phyloP scores from a whole-genome alignment of 257 asterid species.

The Ballota nigra region DNA sequence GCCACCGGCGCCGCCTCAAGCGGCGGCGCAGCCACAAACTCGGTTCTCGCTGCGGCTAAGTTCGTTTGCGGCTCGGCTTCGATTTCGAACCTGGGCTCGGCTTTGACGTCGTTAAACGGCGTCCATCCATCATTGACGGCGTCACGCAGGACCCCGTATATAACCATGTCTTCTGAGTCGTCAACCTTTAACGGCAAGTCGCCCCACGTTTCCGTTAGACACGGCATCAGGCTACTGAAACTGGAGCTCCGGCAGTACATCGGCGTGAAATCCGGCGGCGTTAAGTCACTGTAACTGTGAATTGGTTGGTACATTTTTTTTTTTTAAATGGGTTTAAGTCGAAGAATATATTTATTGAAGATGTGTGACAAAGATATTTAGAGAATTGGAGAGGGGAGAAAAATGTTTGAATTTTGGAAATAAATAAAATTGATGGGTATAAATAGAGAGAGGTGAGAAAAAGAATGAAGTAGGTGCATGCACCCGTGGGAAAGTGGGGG shows the following conservation, averaged over 20 bases:
- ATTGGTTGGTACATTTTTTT: constrained; percentile 37
- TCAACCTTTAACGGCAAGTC: constrained; percentile 82
- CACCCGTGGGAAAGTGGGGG: constrained; percentile 33
- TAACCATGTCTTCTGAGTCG: constrained; percentile 85
- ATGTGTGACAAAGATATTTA: background rate
- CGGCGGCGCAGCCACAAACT: constrained; percentile 23
- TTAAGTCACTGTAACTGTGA: constrained; percentile 25
- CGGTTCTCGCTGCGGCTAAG: constrained; percentile 4
- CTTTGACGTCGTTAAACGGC: constrained; percentile 63
- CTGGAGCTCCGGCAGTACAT: constrained; percentile 57
- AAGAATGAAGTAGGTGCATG: constrained; percentile 31
- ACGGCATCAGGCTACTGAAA: constrained; percentile 56
- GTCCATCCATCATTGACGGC: constrained; percentile 82
- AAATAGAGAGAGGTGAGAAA: constrained; percentile 27
- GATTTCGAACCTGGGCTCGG: constrained; percentile 38
- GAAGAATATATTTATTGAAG: background rate
- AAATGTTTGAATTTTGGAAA: constrained; percentile 21
- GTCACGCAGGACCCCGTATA: constrained; percentile 67
- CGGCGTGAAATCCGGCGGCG: constrained; percentile 33
- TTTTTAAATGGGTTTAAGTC: no score
- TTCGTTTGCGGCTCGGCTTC: constrained; percentile 33
- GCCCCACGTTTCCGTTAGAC: constrained; percentile 79
- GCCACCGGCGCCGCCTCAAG: background rate
- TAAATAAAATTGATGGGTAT: constrained; percentile 1
- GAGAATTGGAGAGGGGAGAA: background rate